Base-by-base conservation (phyloP, 768 basidiomycete genomes). In the Cystobasidium onofrii region DNA sequence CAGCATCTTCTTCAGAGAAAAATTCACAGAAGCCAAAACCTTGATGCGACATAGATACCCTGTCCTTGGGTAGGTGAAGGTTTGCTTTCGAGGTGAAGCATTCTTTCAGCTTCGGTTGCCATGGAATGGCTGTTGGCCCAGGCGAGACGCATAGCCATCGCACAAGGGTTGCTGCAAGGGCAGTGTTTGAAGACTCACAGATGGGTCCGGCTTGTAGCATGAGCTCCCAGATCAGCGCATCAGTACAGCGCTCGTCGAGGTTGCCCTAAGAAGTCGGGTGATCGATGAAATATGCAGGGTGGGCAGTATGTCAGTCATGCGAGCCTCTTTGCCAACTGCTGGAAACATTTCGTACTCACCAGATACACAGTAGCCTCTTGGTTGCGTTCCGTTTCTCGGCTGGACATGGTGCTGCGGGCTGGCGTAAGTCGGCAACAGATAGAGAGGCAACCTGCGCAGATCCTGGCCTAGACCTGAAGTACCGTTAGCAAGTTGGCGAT, bases 1-100 rank as follows among this genome's bases (percentile, higher is more conserved):
- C 96, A 75, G 96, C 93, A 83, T 98, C 96, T 81, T 96, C 94
- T 84, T 98, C 94, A 44, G 93, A 93, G 82, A 95, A 84, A 82
- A 99, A 98, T 85, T 99, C 96, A 86, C 95, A 97, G 84, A 99
- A 99, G 46, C 96, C 96, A 83, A 97, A 99, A 60, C 96, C 96
- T 83, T 99, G 96, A 81, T 98, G 96, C 0, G 91, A 86, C 91
- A 94, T 95, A 15, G 93, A 96, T 72, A 99, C 91, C 77, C 96
- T 88, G 83, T 99, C 96, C 83, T 98, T 99, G 17, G 96, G 94
- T 7, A 99, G 85, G 83, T 98, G 96, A 0, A 98, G 94, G 80
- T 98, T 99, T 25, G 93, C 95, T 95, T 76, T 12, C 1, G 23
- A 1, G 64, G 31, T 27, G 17, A 60, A 60, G 20, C 46, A 36